A percentile compares a stretch with the other conserved stretches of the same genome.
phyloP scores from a whole-genome alignment of 441 rosid genomes.

The Gossypium davidsonii region DNA sequence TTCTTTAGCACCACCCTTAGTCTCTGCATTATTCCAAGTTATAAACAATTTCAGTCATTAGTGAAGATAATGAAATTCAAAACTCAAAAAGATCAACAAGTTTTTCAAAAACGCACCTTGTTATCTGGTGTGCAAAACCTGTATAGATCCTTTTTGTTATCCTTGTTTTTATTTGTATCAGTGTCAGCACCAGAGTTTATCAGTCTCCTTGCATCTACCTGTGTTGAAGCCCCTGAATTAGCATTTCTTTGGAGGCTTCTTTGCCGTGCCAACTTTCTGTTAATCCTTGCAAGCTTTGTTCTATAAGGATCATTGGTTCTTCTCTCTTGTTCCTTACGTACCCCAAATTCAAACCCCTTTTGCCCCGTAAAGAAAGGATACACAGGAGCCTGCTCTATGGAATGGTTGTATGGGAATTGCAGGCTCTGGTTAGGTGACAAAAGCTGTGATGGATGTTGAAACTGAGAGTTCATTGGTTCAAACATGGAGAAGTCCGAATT shows the following conservation, averaged over 20 bases:
- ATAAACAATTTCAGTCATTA: background rate
- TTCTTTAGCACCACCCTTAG: slow-evolving; percentile 47
- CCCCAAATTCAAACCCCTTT: slow-evolving; percentile 22
- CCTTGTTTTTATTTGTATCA: background rate
- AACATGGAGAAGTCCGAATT: slow-evolving; percentile 18
- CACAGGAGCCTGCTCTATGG: slow-evolving; percentile 19
- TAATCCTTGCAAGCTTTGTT: slow-evolving; percentile 54
- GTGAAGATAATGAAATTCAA: background rate
- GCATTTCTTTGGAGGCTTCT: slow-evolving; percentile 35
- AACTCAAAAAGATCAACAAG: background rate
- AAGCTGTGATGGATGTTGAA: slow-evolving; percentile 19
- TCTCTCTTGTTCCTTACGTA: slow-evolving; percentile 21
- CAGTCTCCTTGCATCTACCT: slow-evolving; percentile 25
- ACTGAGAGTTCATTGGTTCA: slow-evolving; percentile 23
- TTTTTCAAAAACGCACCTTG: slow-evolving; percentile 31
- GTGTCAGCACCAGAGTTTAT: slow-evolving; percentile 13
- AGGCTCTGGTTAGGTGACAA: slow-evolving; percentile 17
- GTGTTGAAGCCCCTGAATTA: slow-evolving; percentile 21
- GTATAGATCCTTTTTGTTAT: slow-evolving; percentile 24
- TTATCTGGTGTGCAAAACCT: slow-evolving; percentile 36
- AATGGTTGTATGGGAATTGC: slow-evolving; percentile 18
- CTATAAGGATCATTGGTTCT: slow-evolving; percentile 29
- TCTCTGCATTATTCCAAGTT: slow-evolving; percentile 34
- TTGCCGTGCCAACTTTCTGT: slow-evolving; percentile 57
- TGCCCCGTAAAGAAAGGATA: slow-evolving; percentile 20